These are phyloP conservation scores for Alternaria sp. DNA, from an alignment of 2,329 filamentous ascomycete species.

Conservation along the genomic window DNA sequence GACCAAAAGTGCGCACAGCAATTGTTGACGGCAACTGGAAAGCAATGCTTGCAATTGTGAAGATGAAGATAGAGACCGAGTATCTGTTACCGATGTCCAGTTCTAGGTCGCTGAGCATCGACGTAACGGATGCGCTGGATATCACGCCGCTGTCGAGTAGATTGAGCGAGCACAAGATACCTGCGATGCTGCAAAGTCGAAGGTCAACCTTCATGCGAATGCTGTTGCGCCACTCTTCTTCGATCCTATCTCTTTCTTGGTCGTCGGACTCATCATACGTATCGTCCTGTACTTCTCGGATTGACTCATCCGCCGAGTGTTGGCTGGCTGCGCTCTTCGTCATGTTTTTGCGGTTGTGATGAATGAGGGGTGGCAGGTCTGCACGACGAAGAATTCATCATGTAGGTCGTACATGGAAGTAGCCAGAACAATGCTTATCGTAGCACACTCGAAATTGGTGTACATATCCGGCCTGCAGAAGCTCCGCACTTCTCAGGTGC, in stretches of 20 bases:
- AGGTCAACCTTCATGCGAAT: slow-evolving; percentile 71
- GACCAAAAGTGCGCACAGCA: slow-evolving; percentile 70
- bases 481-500: slow-evolving; percentile 16
- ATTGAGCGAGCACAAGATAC: slow-evolving; percentile 74
- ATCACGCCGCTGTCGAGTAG: slow-evolving; percentile 75
- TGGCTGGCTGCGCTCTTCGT: slow-evolving; percentile 26
- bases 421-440: slow-evolving; percentile 24
- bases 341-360: slow-evolving; percentile 17
- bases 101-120: slow-evolving; percentile 69
- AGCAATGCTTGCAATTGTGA: slow-evolving; percentile 72
- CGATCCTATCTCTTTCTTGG: slow-evolving; percentile 15
- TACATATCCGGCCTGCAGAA: slow-evolving; percentile 16
- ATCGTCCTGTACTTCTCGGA: slow-evolving; percentile 26
- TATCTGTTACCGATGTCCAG: slow-evolving; percentile 70
- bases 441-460: slow-evolving; percentile 11
- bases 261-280: slow-evolving; percentile 13
- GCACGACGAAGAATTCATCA: slow-evolving; percentile 9
- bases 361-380: not conserved
- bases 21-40: slow-evolving; percentile 75
- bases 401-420: slow-evolving; percentile 13
- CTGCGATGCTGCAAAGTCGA: slow-evolving; percentile 74
- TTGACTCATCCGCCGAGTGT: slow-evolving; percentile 19
- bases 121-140: slow-evolving; percentile 73
- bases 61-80: slow-evolving; percentile 76
- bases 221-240: slow-evolving; percentile 52